Conservation (phyloP, 1,284 basidiomycete species). For the Leccinum pachyderme region DNA sequence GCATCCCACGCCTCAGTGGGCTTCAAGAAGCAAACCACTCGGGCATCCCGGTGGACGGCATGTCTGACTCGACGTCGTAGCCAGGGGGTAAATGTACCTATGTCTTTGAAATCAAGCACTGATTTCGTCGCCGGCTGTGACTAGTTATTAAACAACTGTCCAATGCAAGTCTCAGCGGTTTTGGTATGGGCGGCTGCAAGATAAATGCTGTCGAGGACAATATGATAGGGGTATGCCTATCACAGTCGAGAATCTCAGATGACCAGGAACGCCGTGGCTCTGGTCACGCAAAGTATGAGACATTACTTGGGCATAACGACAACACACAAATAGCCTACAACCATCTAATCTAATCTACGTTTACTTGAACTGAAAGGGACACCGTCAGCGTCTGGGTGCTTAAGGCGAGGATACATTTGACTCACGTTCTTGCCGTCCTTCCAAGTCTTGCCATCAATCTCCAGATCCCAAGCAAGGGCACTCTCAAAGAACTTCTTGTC, state of each 20-base stretch:
- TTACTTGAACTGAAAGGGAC: constrained; percentile 26
- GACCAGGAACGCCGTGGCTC: neutral
- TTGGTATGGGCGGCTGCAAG: too few species aligned
- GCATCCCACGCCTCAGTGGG: neutral
- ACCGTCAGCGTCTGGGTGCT: neutral
- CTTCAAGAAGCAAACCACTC: too few species aligned
- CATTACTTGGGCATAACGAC: constrained; percentile 4
- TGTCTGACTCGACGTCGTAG: too few species aligned
- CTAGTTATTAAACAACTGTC: neutral
- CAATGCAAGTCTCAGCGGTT: neutral
- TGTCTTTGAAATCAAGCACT: neutral
- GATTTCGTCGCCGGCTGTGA: neutral
- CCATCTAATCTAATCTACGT: constrained; percentile 19
- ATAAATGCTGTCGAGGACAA: too few species aligned
- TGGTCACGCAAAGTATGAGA: neutral
- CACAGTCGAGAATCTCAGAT: neutral
- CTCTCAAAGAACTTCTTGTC: constrained; percentile 90
- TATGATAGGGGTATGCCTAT: too few species aligned
- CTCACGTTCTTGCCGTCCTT: constrained; percentile 83
- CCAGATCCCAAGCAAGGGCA: constrained; percentile 88
- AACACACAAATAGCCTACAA: constrained; percentile 22
- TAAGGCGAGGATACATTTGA: constrained; percentile 15
- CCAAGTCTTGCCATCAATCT: constrained; percentile 83
- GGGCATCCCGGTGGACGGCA: too few species aligned
- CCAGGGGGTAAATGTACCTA: too few species aligned